These are phyloP conservation scores for Hyaloperonospora arabidopsidis DNA, from an alignment of 352 stramenopile species.

Conservation along the genomic window DNA sequence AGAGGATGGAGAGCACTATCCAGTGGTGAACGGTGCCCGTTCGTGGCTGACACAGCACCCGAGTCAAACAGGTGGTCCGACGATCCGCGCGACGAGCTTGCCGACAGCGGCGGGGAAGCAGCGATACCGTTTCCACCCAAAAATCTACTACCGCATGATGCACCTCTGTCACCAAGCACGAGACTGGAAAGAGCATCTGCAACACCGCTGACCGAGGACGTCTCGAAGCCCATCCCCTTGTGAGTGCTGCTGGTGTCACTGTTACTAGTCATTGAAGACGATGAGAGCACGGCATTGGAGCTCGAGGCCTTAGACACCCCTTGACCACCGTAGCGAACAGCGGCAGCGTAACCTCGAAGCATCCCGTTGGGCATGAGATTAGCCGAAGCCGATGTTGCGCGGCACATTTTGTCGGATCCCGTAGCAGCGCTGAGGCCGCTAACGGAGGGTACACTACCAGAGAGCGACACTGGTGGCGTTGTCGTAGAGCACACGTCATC, in stretches of 20 bases:
- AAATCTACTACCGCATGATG: slow-evolving; percentile 15
- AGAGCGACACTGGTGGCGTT: slow-evolving; percentile 54
- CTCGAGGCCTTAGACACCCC: slow-evolving; percentile 33
- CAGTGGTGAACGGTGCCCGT: slow-evolving; percentile 47
- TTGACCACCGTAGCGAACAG: slow-evolving; percentile 62
- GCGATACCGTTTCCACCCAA: slow-evolving; percentile 18
- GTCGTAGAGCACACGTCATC: slow-evolving; percentile 57
- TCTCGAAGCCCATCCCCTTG: slow-evolving; percentile 33
- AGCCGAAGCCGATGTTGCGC: slow-evolving; percentile 21
- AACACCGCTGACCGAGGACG: slow-evolving; percentile 36
- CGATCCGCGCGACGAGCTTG: slow-evolving; percentile 46
- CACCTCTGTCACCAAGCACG: slow-evolving; percentile 43
- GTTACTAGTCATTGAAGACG: slow-evolving; percentile 26
- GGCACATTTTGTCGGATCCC: slow-evolving; percentile 23
- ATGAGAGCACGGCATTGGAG: slow-evolving; percentile 27
- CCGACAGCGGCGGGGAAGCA: slow-evolving; percentile 38
- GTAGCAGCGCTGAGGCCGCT: slow-evolving; percentile 28
- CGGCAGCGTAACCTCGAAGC: slow-evolving; percentile 69
- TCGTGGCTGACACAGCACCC: slow-evolving; percentile 15
- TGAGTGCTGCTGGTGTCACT: slow-evolving; percentile 22
- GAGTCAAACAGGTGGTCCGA: slow-evolving; percentile 47
- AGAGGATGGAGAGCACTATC: slow-evolving; percentile 45
- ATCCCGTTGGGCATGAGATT: slow-evolving; percentile 44
- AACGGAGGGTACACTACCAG: slow-evolving; percentile 36
- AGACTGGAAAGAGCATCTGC: slow-evolving; percentile 66